Base-by-base conservation (phyloP, 2,329 filamentous ascomycete species). In the Diplodia scrobiculata region DNA sequence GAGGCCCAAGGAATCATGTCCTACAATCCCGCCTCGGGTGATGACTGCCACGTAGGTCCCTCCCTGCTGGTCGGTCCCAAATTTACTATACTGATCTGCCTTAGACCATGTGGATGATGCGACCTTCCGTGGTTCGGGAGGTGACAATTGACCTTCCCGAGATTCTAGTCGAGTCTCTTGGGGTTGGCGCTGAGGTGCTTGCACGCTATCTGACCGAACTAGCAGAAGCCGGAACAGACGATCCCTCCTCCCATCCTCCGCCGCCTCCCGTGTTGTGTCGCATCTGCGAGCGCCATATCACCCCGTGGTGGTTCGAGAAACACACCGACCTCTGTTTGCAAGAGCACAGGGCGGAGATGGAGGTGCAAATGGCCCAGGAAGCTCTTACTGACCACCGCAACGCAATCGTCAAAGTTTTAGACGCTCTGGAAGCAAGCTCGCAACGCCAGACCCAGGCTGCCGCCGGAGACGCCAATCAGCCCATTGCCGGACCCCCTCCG, bases 221-320 rank as follows among this genome's bases (percentile, higher is more conserved):
- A 41, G 92, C 95, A 55, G 95, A 99, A 75, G 87, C 88, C 48
- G 91, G 91, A 59, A 83, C 89, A 32, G 89, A 90, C 48, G 91
- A 88, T 72, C 88, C 90, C 21, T 86, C 86, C 59, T 87, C 89
- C 72, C 89, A 93, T 75, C 88, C 92, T 10, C 91, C 92, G 2
- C 92, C 94, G 0, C 83, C 88, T 11, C 91, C 92, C 0, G 90
- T 98, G 4, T 85, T 99, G 17, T 99, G 95, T 77, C 92, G 95
- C 63, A 98, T 99, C 65, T 99, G 95, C 77, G 95, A 99, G 76
- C 91, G 95, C 64, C 92, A 97, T 69, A 98, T 99, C 68, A 92
- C 92, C 4, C 92, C 94, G 0, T 99, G 95, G 95, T 99, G 95
- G 96, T 99, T 99, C 72, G 95, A 99, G 79, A 99, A 98, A 78